Base-by-base conservation (phyloP, 768 basidiomycete genomes). In the Lactarius tabidus region DNA sequence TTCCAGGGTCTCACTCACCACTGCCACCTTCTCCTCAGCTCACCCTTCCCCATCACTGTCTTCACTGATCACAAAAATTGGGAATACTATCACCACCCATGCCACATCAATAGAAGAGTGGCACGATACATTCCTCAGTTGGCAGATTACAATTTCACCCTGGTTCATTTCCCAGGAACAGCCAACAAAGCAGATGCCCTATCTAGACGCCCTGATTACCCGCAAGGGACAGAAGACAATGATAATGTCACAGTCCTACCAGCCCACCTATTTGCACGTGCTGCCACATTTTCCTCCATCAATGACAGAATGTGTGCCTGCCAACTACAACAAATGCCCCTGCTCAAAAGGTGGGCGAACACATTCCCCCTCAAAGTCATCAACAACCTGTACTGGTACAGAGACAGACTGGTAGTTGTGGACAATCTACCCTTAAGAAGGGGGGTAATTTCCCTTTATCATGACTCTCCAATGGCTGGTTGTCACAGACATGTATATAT, bases 321-420 rank as follows among this genome's bases (percentile, higher is more conserved):
- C 8, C 41, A 43, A 8, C 7, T 43, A 1, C 18, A 8, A 1
- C 20, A 17, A 6, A 8, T 7, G 2, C 18, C 18, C 1, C 18
- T 43, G 1, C 41, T 43, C 1, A 0, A 18, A 3, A 7, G 8
- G 0, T 43, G 41, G 41, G 1, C 41, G 0, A 18, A 4, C 1
- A 43, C 20, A 0, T 17, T 20, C 6, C 0, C 18, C 8, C 18
- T 43, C 18, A 43, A 18, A 1, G 0, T 1, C 0, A 0, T 3
- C 4, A 20, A 43, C 1, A 1, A 4, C 1, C 20, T 20, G 1
- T 43, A 7, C 8, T 43, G 41, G 41, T 20, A 17, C 6, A 3
- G 8, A 1, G 8, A 43, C 41, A 18, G 15, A n/a, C 8, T 43
- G 0, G 41, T 20, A 1, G 20, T 43, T 2, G 20, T 43, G 41